Base-by-base conservation (phyloP, 148 eudicot species). In the Fallopia convolvulus region DNA sequence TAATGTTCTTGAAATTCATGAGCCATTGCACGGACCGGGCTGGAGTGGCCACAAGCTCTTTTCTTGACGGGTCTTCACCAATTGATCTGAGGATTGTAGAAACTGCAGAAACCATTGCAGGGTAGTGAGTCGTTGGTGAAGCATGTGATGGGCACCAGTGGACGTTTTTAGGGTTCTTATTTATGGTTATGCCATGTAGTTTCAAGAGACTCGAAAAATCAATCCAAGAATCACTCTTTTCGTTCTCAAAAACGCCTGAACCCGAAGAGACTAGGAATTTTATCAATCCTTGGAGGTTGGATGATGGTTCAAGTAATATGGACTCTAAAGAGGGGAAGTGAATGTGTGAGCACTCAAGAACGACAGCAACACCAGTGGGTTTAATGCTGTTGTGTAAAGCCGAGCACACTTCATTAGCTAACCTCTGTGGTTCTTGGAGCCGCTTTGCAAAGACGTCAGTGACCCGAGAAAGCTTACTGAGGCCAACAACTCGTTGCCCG, bases 401-500 rank as follows among this genome's bases (percentile, higher is more conserved):
- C 11, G 79, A 78, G 74, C 94, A 92, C 2, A 95, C 60, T 82
- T 92, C 97, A 75, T 92, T 81, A 26, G 99, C 99, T 47, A 95
- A 80, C 26, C 91, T 85, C 52, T 91, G 94, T 48, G 99, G 99
- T 72, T 85, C 83, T 82, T 92, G 99, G 42, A 95, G 97, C 39
- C 97, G 88, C 80, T 92, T 95, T 32, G 94, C 91, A 79, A 89
- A 91, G 49, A 89, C 80, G 70, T 91, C 89, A 68, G 97, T 87
- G n/a, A 91, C 99, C 56, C 99, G 89, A 68, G 94, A 91, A 74
- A 95, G 92, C 84, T 95, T 95, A 82, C 99, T 95, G 52, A 95
- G 91, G 79, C 99, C 99, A 18, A 95, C 89, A 60, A 95, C 97
- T 2, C 89, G 84, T 36, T 91, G 88, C 47, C 94, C 97, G 21